Conservation (phyloP, 331 rosid species). For the Quercus lobata region DNA sequence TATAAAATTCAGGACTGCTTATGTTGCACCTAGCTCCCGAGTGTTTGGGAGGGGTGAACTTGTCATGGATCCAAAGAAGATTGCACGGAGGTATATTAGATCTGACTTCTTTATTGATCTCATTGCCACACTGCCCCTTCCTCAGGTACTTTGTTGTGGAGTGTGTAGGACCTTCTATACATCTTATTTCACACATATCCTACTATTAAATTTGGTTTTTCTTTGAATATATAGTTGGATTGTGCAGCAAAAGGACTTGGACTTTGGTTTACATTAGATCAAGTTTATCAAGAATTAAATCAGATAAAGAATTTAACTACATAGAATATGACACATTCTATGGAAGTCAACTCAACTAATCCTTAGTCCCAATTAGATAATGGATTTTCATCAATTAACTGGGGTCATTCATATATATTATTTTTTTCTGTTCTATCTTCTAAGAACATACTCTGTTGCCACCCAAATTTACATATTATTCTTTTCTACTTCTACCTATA, state of each 20-base stretch:
- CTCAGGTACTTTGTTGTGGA: constrained; percentile 61
- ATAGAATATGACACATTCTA: too few species aligned
- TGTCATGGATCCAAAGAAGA: constrained; percentile 91
- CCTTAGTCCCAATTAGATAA: too few species aligned
- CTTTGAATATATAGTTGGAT: not conserved
- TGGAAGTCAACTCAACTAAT: too few species aligned
- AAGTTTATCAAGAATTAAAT: not conserved
- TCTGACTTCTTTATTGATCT: constrained; percentile 93
- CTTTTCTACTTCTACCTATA: too few species aligned
- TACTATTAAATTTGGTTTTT: constrained; percentile 14
- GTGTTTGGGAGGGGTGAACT: constrained; percentile 98
- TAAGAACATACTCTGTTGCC: too few species aligned
- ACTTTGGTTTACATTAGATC: not conserved
- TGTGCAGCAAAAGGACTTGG: not conserved
- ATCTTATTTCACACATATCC: constrained; percentile 4
- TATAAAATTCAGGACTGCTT: constrained; percentile 92
- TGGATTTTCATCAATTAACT: too few species aligned
- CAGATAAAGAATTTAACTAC: not conserved
- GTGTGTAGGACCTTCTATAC: not conserved
- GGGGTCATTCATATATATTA: too few species aligned
- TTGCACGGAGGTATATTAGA: constrained; percentile 75
- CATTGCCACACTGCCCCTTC: constrained; percentile 89
- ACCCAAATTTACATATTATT: too few species aligned
- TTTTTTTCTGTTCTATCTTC: too few species aligned
- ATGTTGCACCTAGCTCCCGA: constrained; percentile 91